Percentiles rank a stretch among this genome's conserved stretches.
Evolutionary conservation across 2,329 filamentous ascomycete species (phyloP).

Genomic region (Calonectria pauciramosa): DNA sequence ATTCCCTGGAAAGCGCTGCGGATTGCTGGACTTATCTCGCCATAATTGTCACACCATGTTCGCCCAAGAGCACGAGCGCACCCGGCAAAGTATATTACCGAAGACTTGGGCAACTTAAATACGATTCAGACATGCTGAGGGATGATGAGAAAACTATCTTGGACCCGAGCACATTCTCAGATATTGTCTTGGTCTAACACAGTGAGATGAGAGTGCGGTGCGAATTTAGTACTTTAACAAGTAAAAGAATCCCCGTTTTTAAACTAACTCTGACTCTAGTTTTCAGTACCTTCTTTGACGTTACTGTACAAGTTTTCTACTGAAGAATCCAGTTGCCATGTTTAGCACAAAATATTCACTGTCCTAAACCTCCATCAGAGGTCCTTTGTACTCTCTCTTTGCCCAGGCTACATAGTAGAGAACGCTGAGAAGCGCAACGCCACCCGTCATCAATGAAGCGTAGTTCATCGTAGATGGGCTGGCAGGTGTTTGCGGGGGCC

Average conservation of each 20-base stretch:
- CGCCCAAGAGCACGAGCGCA: background rate
- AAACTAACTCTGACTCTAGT: background rate
- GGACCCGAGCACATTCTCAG: background rate
- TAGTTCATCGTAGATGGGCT: constrained; percentile 58
- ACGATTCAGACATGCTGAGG: background rate
- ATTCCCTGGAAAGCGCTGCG: background rate
- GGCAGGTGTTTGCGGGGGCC: constrained; percentile 52
- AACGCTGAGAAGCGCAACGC: constrained; percentile 56
- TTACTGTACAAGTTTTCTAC: background rate
- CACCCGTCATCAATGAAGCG: constrained; percentile 58
- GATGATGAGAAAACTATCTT: background rate
- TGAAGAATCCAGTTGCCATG: background rate
- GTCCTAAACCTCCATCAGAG: constrained; percentile 45
- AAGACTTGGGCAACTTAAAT: background rate
- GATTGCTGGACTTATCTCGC: background rate
- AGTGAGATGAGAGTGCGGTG: too few relatives aligned
- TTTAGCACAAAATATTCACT: background rate
- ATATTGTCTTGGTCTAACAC: background rate
- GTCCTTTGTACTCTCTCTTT: constrained; percentile 58
- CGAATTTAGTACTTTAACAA: background rate
- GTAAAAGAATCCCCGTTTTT: background rate
- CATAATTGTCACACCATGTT: background rate
- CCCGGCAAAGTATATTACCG: background rate
- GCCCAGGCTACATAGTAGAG: constrained; percentile 60
- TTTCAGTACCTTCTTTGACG: background rate